Evolutionary conservation across 352 stramenopile species (phyloP).

Genomic region (Thraustochytrium sp.): DNA sequence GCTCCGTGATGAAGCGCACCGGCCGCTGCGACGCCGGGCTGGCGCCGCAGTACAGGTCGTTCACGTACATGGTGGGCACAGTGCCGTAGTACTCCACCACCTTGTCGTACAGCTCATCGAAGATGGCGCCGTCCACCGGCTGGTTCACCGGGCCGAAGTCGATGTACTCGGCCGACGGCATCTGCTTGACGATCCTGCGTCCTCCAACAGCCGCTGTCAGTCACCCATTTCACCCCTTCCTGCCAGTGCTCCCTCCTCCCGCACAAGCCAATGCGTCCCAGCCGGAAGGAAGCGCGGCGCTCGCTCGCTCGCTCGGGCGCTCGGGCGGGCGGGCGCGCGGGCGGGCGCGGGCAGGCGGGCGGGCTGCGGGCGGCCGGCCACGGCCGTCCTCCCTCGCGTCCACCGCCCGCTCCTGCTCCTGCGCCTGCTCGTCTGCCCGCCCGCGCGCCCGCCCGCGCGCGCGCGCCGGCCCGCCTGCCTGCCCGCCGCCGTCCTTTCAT

Average conservation of each 20-base stretch:
- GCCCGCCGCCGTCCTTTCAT: no score
- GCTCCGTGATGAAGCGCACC: slow-evolving; percentile 93
- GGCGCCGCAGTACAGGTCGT: slow-evolving; percentile 89
- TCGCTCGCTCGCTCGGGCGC: not conserved
- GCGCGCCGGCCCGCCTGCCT: no score
- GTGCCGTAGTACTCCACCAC: slow-evolving; percentile 84
- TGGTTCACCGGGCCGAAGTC: slow-evolving; percentile 96
- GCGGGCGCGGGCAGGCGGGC: no score
- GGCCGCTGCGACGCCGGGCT: slow-evolving; percentile 83
- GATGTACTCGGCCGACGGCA: slow-evolving; percentile 82
- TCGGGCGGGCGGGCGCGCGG: no score
- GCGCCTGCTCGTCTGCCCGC: no score
- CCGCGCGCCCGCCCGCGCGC: no score
- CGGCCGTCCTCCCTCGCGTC: no score
- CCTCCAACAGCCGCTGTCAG: not conserved
- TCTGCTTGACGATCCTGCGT: slow-evolving; percentile 78
- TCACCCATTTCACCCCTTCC: not conserved
- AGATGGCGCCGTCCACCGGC: slow-evolving; percentile 81
- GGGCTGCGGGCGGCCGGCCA: no score
- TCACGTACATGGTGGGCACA: slow-evolving; percentile 88
- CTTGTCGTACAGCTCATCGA: slow-evolving; percentile 89
- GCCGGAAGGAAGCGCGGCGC: no score
- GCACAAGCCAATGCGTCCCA: no score
- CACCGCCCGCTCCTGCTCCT: no score
- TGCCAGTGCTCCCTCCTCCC: no score